Evolutionary conservation across 768 basidiomycete genomes (phyloP).

Genomic region (Tulasnella sp.): DNA sequence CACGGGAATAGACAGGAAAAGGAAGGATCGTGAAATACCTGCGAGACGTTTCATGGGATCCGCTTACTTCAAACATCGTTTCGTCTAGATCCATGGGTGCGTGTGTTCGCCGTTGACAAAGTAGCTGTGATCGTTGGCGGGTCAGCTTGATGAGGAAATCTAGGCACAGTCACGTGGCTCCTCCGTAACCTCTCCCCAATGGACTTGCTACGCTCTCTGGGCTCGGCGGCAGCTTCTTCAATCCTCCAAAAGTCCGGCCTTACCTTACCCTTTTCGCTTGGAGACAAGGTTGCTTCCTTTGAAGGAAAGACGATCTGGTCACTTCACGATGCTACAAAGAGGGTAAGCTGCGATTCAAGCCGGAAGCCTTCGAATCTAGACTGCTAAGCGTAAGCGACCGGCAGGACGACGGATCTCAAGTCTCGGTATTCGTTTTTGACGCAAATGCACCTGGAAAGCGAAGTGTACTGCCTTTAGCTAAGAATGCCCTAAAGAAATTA

Average conservation of each 20-base stretch:
- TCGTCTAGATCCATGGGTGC: not conserved
- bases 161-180: not conserved
- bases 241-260: conserved; percentile 92
- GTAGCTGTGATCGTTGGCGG: not conserved
- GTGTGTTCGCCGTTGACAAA: not conserved
- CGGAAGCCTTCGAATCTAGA: not conserved
- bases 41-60: not conserved
- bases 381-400: not conserved
- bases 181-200: conserved; percentile 33
- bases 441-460: conserved; percentile 43
- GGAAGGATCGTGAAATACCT: not conserved
- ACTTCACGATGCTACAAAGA: conserved; percentile 80
- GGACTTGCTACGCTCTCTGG: conserved; percentile 77
- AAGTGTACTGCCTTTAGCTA: conserved; percentile 64
- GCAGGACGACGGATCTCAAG: conserved; percentile 78
- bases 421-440: conserved; percentile 93
- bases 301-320: conserved; percentile 72
- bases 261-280: conserved; percentile 79
- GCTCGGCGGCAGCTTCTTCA: conserved; percentile 78
- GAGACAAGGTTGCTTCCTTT: conserved; percentile 56
- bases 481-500: conserved; percentile 83
- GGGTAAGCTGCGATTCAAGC: conserved; percentile 42
- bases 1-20: not conserved
- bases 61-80: not conserved
- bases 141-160: not conserved